Conservation (phyloP, 208 protist genomes). For the Perkinsela sp. region DNA sequence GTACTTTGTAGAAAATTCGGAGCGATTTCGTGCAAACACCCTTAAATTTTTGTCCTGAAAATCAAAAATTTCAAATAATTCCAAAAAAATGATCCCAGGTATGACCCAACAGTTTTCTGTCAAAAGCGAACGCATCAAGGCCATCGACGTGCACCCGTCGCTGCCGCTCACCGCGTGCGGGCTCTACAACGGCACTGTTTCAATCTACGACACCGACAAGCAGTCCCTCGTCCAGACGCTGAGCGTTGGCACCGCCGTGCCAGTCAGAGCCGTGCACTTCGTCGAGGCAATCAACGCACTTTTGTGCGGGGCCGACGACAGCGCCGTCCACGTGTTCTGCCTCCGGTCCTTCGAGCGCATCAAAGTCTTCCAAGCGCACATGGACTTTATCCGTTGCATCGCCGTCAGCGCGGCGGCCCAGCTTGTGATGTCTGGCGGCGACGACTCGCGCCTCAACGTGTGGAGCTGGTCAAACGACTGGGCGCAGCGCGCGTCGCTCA, state of each 20-base stretch:
- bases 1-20: too few relatives aligned
- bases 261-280: constrained; percentile 80
- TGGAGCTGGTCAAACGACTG: constrained; percentile 94
- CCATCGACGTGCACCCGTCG: constrained; percentile 90
- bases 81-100: too few relatives aligned
- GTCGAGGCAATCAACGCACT: constrained; percentile 86
- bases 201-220: constrained; percentile 89
- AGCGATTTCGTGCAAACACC: too few relatives aligned
- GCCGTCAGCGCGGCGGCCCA: constrained; percentile 88
- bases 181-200: constrained; percentile 73
- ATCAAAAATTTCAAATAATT: too few relatives aligned
- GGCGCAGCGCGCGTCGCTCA: constrained; percentile 61
- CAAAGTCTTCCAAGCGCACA: constrained; percentile 79
- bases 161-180: constrained; percentile 81
- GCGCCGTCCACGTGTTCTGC: constrained; percentile 81
- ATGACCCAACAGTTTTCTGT: too few relatives aligned
- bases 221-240: constrained; percentile 83
- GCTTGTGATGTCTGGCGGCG: constrained; percentile 74
- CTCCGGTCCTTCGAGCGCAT: constrained; percentile 95
- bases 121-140: constrained; percentile 85
- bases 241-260: constrained; percentile 63
- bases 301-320: constrained; percentile 79
- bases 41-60: too few relatives aligned
- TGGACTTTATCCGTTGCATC: constrained; percentile 82
- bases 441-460: constrained; percentile 90